Percentiles rank a stretch among this genome's conserved stretches.
Evolutionary conservation across 257 asterid genomes (phyloP).

Genomic region (Leonotis leonurus): DNA sequence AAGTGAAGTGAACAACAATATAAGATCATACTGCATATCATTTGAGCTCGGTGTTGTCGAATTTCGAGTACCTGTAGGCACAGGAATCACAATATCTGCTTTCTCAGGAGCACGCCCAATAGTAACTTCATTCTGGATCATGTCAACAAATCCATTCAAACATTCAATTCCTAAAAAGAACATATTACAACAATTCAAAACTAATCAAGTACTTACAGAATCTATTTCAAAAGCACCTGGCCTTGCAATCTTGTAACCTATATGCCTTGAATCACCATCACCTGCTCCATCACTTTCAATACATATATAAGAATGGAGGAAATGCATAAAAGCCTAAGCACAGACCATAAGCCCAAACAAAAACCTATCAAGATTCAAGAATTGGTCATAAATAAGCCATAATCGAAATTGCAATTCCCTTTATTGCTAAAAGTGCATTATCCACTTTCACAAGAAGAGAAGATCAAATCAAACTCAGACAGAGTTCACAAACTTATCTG

Average conservation of each 20-base stretch:
- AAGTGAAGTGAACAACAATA: neutral
- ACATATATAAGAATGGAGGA: neutral
- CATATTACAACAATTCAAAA: neutral
- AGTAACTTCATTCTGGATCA: conserved; percentile 45
- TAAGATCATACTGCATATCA: neutral
- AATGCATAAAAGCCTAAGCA: neutral
- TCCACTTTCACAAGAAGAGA: neutral
- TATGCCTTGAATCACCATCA: conserved; percentile 73
- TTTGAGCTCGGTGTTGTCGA: neutral
- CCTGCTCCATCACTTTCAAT: conserved; percentile 31
- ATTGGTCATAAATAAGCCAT: neutral
- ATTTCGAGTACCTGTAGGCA: conserved; percentile 63
- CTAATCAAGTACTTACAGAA: conserved; percentile 41
- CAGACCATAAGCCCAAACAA: too few species aligned
- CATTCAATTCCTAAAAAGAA: neutral
- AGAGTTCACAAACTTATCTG: too few species aligned
- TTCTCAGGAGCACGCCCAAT: conserved; percentile 68
- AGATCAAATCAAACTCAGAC: too few species aligned
- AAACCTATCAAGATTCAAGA: conserved; percentile 6
- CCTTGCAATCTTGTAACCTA: conserved; percentile 59
- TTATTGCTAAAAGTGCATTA: neutral
- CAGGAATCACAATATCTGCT: conserved; percentile 68
- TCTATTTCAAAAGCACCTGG: conserved; percentile 66
- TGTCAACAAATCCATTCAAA: neutral
- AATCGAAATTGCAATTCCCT: neutral